phyloP scores from a whole-genome alignment of 352 stramenopile species.

The Paralagenidium karlingii region DNA sequence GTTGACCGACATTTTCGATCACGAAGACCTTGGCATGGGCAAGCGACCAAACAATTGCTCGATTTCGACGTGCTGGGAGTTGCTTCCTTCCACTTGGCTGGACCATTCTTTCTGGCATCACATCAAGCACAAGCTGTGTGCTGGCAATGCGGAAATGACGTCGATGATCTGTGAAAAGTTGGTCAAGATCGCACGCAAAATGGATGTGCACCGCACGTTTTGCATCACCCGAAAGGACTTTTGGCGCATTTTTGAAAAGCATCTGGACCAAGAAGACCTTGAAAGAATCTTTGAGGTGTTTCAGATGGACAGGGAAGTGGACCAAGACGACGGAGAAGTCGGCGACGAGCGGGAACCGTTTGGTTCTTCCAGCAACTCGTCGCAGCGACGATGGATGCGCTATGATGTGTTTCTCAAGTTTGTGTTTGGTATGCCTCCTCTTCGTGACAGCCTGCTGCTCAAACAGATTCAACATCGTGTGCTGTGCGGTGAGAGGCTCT shows the following conservation, averaged over 20 bases:
- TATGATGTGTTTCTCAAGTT: constrained; percentile 45
- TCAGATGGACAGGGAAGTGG: constrained; percentile 15
- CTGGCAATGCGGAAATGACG: constrained; percentile 4
- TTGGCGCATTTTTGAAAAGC: constrained; percentile 29
- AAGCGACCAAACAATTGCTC: no score
- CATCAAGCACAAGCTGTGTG: constrained; percentile 20
- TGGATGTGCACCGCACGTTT: constrained; percentile 19
- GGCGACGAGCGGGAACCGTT: no score
- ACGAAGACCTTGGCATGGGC: no score
- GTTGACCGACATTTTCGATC: constrained; percentile 19
- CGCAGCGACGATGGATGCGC: no score
- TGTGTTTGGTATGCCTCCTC: constrained; percentile 21
- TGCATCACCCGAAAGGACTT: constrained; percentile 23
- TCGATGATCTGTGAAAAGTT: constrained; percentile 27
- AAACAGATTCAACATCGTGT: no score
- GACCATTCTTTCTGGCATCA: constrained; percentile 21
- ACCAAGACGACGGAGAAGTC: no score
- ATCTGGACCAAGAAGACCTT: constrained; percentile 20
- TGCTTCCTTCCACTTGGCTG: no score
- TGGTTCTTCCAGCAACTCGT: neutral
- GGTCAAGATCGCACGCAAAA: constrained; percentile 34
- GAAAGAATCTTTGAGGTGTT: no score
- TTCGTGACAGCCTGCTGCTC: no score
- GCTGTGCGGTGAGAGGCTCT: no score
- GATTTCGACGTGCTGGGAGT: no score